Percentiles rank a stretch among this genome's conserved stretches.
Evolutionary conservation across 116 monocot genomes (phyloP).

Genomic region (Zostera marina): DNA sequence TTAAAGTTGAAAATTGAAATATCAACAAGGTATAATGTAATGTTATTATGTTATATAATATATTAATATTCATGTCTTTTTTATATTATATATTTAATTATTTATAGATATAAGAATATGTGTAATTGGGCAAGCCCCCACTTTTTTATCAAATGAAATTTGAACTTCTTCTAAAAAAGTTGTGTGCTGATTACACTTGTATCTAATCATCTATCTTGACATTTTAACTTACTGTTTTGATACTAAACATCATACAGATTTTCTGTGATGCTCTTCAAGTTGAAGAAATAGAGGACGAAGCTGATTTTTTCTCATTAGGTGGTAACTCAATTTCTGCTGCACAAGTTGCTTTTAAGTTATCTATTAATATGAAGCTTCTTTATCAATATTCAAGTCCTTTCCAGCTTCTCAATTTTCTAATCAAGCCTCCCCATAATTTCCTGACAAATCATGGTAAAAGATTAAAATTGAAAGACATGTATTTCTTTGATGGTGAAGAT

Average conservation of each 20-base stretch:
- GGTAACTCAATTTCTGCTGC: slow-evolving; percentile 89
- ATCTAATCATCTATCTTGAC: background rate
- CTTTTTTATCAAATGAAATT: too few relatives aligned
- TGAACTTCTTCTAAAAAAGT: too few relatives aligned
- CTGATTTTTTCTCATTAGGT: slow-evolving; percentile 78
- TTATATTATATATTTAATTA: too few relatives aligned
- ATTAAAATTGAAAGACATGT: slow-evolving; percentile 9
- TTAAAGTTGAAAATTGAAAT: too few relatives aligned
- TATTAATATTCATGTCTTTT: too few relatives aligned
- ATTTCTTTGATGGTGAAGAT: background rate
- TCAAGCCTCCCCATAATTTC: background rate
- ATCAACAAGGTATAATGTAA: too few relatives aligned
- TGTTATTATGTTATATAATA: too few relatives aligned
- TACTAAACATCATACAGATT: slow-evolving; percentile 20
- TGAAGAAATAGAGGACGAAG: slow-evolving; percentile 41
- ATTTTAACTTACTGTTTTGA: background rate
- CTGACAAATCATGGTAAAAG: slow-evolving; percentile 16
- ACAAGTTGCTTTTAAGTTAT: slow-evolving; percentile 63
- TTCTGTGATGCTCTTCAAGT: slow-evolving; percentile 46
- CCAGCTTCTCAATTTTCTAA: slow-evolving; percentile 38
- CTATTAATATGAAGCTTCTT: slow-evolving; percentile 74
- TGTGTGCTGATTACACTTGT: background rate
- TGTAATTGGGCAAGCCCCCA: too few relatives aligned
- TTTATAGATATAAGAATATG: too few relatives aligned
- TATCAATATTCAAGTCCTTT: slow-evolving; percentile 50